Percentiles rank a stretch among this genome's conserved stretches.
Conservation (phyloP, 2,329 filamentous ascomycete genomes). For the Penicillium sp. region DNA sequence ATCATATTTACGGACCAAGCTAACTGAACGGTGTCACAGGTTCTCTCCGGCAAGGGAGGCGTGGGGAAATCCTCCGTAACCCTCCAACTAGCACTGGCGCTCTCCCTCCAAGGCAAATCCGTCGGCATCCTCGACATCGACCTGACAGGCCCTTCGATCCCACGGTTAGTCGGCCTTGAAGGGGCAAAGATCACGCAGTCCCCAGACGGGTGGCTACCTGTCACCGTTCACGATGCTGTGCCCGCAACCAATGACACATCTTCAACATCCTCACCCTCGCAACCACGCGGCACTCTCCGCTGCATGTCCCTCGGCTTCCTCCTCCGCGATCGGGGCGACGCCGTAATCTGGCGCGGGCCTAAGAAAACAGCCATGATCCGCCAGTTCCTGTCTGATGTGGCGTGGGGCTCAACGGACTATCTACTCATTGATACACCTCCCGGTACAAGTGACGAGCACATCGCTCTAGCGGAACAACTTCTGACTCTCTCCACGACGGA, state of each 20-base stretch:
- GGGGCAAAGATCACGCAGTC: slow-evolving; percentile 87
- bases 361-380: slow-evolving; percentile 99
- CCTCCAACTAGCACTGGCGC: slow-evolving; percentile 88
- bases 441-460: slow-evolving; percentile 95
- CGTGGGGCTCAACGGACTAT: slow-evolving; percentile 87
- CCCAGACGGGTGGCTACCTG: slow-evolving; percentile 89
- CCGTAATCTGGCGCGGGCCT: slow-evolving; percentile 95
- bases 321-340: slow-evolving; percentile 79
- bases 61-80: slow-evolving; percentile 99
- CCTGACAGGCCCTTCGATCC: slow-evolving; percentile 93
- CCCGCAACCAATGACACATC: slow-evolving; percentile 14
- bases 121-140: slow-evolving; percentile 97
- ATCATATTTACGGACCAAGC: not conserved
- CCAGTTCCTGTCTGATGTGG: slow-evolving; percentile 89
- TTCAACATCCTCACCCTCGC: slow-evolving; percentile 19
- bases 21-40: slow-evolving; percentile 41
- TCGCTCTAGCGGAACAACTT: slow-evolving; percentile 87
- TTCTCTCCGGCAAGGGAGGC: slow-evolving; percentile 95
- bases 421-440: slow-evolving; percentile 95
- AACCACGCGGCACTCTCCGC: slow-evolving; percentile 45
- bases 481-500: slow-evolving; percentile 52
- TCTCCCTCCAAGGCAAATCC: slow-evolving; percentile 81
- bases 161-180: slow-evolving; percentile 90
- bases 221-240: slow-evolving; percentile 73
- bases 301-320: slow-evolving; percentile 96